These are phyloP conservation scores for Apiospora marii DNA, from an alignment of 2,329 filamentous ascomycete genomes.

Conservation along the genomic window DNA sequence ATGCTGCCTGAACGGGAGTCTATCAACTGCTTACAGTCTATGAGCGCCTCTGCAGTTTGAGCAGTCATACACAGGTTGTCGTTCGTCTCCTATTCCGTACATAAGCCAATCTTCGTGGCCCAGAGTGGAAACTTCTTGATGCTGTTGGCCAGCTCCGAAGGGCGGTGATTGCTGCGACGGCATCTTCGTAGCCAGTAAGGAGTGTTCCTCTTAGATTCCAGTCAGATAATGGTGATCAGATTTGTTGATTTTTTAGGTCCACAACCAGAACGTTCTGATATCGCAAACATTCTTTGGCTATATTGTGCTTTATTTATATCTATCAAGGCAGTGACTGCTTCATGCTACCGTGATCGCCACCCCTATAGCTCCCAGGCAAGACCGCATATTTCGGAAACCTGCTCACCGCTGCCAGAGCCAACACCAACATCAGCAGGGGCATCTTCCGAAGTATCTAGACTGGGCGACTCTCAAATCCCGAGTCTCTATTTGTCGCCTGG, in stretches of 20 bases:
- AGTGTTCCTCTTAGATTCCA: accelerated
- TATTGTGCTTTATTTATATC: not conserved
- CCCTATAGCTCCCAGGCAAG: not conserved
- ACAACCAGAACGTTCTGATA: too few species aligned
- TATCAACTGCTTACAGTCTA: not conserved
- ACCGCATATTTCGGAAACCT: not conserved
- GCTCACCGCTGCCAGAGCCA: not conserved
- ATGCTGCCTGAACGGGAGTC: accelerated
- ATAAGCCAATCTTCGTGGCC: not conserved
- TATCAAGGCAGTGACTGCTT: not conserved
- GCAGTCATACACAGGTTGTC: not conserved
- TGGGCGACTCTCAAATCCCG: not conserved
- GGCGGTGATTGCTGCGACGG: not conserved
- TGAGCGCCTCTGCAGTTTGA: not conserved
- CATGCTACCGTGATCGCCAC: not conserved
- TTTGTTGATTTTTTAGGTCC: not conserved
- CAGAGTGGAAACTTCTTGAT: not conserved
- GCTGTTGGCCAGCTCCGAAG: not conserved
- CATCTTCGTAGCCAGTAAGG: not conserved
- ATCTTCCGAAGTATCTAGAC: not conserved
- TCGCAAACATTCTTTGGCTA: not conserved
- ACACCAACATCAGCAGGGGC: not conserved
- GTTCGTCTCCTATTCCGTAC: not conserved
- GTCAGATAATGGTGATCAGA: not conserved
- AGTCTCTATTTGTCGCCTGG: not conserved